A percentile compares a stretch with the other conserved stretches of the same genome.
Conservation (phyloP, 2,329 filamentous ascomycete species). For the Trichoderma arundinaceum region DNA sequence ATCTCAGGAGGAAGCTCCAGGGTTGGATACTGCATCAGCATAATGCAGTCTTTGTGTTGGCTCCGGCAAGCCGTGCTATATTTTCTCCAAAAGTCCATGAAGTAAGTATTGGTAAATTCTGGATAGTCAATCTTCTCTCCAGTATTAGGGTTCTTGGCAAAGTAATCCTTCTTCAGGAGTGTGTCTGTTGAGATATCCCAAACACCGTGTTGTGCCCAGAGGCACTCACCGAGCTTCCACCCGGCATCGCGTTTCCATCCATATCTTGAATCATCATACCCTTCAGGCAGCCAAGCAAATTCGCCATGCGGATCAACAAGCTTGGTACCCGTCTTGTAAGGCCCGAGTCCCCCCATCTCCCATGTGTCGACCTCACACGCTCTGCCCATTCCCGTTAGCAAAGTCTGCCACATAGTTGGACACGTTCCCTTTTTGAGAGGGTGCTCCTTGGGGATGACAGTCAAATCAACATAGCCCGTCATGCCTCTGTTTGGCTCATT, state of each 20-base stretch:
- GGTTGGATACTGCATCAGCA: slow-evolving; percentile 90
- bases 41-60: slow-evolving; percentile 78
- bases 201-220: slow-evolving; percentile 96
- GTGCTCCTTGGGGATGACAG: slow-evolving; percentile 81
- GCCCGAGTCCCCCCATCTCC: slow-evolving; percentile 92
- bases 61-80: slow-evolving; percentile 76
- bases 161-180: slow-evolving; percentile 85
- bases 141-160: slow-evolving; percentile 76
- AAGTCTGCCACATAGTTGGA: slow-evolving; percentile 92
- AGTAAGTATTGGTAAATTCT: slow-evolving; percentile 88
- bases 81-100: slow-evolving; percentile 81
- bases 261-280: slow-evolving; percentile 85
- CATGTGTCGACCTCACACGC: slow-evolving; percentile 89
- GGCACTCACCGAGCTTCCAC: slow-evolving; percentile 92
- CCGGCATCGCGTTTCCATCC: slow-evolving; percentile 85
- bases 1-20: slow-evolving; percentile 88
- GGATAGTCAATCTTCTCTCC: slow-evolving; percentile 79
- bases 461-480: slow-evolving; percentile 81
- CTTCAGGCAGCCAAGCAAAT: slow-evolving; percentile 80
- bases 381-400: slow-evolving; percentile 87
- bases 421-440: slow-evolving; percentile 91
- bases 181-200: slow-evolving; percentile 85
- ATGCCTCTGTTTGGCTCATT: slow-evolving; percentile 94
- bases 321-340: slow-evolving; percentile 82
- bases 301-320: slow-evolving; percentile 89